These are phyloP conservation scores for Streptanthus diversifolius DNA, from an alignment of 345 rosid species.

Conservation along the genomic window DNA sequence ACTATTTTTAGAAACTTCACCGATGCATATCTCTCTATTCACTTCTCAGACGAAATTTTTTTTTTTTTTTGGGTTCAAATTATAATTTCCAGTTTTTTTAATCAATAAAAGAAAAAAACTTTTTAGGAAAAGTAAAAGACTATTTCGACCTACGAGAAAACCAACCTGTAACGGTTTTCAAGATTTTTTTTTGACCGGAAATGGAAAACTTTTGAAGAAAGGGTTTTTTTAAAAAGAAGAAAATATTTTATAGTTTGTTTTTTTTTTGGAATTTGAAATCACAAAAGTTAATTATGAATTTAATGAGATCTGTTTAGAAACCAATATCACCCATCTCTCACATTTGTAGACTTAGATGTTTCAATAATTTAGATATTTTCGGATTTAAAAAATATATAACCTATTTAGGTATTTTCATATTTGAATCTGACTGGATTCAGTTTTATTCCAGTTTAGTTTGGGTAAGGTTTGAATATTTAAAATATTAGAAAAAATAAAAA, in stretches of 20 bases:
- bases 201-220: slow-evolving; percentile 12
- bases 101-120: neutral
- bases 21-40: neutral
- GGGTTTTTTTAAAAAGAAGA: neutral
- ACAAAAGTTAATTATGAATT: slow-evolving; percentile 16
- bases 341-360: too few relatives aligned
- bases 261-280: slow-evolving; percentile 11
- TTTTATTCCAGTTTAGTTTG: too few relatives aligned
- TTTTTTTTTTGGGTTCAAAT: neutral
- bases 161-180: neutral
- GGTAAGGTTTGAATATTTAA: too few relatives aligned
- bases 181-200: slow-evolving; percentile 1
- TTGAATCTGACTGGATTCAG: too few relatives aligned
- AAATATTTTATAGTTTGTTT: neutral
- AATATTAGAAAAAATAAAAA: too few relatives aligned
- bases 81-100: neutral
- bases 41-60: neutral
- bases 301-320: slow-evolving; percentile 23
- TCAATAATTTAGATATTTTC: too few relatives aligned
- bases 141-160: neutral
- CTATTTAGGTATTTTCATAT: too few relatives aligned
- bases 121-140: neutral
- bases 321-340: slow-evolving; percentile 13
- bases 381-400: too few relatives aligned
- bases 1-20: too few relatives aligned